A percentile compares a stretch with the other conserved stretches of the same genome.
phyloP scores from a whole-genome alignment of 768 basidiomycete species.

The Russula sp. region DNA sequence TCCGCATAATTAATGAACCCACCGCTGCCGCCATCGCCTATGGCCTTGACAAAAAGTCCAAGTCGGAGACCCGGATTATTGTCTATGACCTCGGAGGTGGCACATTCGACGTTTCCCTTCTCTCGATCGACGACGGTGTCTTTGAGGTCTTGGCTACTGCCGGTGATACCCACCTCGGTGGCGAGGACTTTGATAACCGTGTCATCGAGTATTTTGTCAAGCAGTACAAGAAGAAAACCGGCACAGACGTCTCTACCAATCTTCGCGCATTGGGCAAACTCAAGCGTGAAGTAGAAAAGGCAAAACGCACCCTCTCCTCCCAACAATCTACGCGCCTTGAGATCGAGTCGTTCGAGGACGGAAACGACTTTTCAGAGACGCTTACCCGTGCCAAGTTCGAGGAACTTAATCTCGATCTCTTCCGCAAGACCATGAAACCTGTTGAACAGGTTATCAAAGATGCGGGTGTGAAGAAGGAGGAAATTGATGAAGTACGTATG shows the following conservation, averaged over 20 bases:
- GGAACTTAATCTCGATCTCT: conserved; percentile 97
- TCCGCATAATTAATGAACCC: conserved; percentile 97
- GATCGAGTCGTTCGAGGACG: conserved; percentile 92
- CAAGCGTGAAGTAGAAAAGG: conserved; percentile 33
- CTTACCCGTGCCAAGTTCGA: conserved; percentile 98
- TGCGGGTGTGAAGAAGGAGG: conserved; percentile 96
- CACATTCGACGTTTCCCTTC: conserved; percentile 96
- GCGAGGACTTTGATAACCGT: conserved; percentile 45
- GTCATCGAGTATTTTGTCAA: conserved; percentile 52
- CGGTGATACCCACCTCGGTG: conserved; percentile 58
- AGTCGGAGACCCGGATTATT: conserved; percentile 87
- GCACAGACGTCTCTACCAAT: conserved; percentile 43
- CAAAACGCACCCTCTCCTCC: conserved; percentile 77
- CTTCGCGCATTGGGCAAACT: conserved; percentile 48
- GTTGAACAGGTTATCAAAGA: conserved; percentile 99
- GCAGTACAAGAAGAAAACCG: conserved; percentile 45
- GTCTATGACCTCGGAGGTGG: conserved; percentile 98
- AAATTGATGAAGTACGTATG: conserved; percentile 70
- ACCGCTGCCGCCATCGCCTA: conserved; percentile 98
- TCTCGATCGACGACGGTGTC: conserved; percentile 59
- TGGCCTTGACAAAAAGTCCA: conserved; percentile 90
- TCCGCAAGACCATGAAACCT: conserved; percentile 99
- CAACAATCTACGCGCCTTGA: conserved; percentile 91
- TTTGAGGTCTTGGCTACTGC: conserved; percentile 54
- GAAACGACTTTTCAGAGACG: conserved; percentile 96